phyloP scores from a whole-genome alignment of 2,329 filamentous ascomycete species.

The Ophiostoma sp. region DNA sequence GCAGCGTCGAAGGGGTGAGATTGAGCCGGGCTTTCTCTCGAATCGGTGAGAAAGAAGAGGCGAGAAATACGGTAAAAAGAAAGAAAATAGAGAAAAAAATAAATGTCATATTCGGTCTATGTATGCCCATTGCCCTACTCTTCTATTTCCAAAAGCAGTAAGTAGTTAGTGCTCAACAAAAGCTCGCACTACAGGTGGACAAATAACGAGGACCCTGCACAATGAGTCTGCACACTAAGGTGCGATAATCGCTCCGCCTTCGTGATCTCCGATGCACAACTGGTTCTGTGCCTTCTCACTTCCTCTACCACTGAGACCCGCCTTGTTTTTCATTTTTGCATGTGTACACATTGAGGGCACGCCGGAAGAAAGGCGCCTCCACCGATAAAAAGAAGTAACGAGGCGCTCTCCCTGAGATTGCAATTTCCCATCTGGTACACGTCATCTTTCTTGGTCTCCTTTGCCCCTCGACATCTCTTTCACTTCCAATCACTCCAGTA shows the following conservation, averaged over 20 bases:
- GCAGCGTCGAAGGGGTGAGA: slow-evolving; percentile 1
- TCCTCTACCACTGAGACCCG: not conserved
- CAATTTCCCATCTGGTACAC: not conserved
- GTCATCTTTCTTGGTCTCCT: not conserved
- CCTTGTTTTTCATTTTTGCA: not conserved
- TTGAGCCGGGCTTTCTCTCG: not conserved
- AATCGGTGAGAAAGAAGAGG: slow-evolving; percentile 17
- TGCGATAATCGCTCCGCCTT: not conserved
- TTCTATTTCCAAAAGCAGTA: no score
- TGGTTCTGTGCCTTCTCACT: not conserved
- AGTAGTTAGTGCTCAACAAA: no score
- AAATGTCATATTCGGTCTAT: no score
- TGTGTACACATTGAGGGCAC: not conserved
- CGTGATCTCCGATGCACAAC: not conserved
- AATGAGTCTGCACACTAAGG: not conserved
- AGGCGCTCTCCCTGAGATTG: not conserved
- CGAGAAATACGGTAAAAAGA: not conserved
- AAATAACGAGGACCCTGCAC: not conserved
- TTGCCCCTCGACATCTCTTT: not conserved
- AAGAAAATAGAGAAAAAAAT: no score
- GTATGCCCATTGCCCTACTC: no score
- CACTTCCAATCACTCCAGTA: not conserved
- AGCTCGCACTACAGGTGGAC: no score
- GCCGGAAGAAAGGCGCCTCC: not conserved
- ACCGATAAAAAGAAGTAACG: not conserved